phyloP scores from a whole-genome alignment of 768 basidiomycete genomes.

The Panellus pusillus region DNA sequence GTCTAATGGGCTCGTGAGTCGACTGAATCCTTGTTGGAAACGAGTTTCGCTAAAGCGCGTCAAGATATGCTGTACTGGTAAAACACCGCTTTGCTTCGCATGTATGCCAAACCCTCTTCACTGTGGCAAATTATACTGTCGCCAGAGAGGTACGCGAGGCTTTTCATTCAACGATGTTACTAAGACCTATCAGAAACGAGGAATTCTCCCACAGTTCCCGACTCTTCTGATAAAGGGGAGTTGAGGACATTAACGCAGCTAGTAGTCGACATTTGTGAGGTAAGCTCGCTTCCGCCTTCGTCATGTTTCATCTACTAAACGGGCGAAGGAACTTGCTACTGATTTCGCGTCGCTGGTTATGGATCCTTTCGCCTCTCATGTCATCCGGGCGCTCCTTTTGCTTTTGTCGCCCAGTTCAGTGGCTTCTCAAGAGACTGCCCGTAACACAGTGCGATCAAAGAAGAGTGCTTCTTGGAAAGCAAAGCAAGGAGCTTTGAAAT shows the following conservation, averaged over 20 bases:
- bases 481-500: conserved; percentile 78
- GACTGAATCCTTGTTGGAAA: neutral
- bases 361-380: conserved; percentile 91
- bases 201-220: conserved; percentile 50
- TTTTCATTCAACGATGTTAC: neutral
- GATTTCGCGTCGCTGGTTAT: conserved; percentile 64
- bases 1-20: conserved; percentile 84
- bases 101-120: conserved; percentile 89
- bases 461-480: conserved; percentile 83
- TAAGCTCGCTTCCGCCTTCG: conserved; percentile 31
- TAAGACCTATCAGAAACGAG: conserved; percentile 42
- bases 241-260: conserved; percentile 65
- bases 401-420: conserved; percentile 68
- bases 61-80: conserved; percentile 61
- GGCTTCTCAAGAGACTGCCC: conserved; percentile 34
- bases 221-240: conserved; percentile 58
- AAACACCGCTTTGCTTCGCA: conserved; percentile 93
- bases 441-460: conserved; percentile 70
- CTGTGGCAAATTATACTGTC: conserved; percentile 61
- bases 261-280: conserved; percentile 64
- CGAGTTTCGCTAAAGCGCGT: neutral
- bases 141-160: conserved; percentile 60
- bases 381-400: conserved; percentile 75
- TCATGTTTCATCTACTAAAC: neutral
- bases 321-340: conserved; percentile 66